These are phyloP conservation scores for Starmera pachycereana DNA, from an alignment of 805 yeast genomes.

Conservation along the genomic window DNA sequence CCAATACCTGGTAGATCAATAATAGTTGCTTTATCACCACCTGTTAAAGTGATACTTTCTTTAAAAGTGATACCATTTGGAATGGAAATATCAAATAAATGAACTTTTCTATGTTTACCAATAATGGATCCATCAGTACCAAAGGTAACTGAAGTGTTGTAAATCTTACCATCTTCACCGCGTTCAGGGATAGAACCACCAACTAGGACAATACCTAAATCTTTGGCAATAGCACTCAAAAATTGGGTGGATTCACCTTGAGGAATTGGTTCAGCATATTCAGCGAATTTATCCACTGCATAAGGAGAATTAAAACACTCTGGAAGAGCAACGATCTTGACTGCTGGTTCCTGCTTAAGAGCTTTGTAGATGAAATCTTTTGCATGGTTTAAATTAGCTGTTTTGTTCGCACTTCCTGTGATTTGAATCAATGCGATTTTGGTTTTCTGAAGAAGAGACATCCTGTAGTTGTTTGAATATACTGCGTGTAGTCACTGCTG, in stretches of 20 bases:
- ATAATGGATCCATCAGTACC: conserved; percentile 68
- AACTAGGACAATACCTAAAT: conserved; percentile 52
- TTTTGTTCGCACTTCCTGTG: conserved; percentile 59
- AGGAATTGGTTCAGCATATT: conserved; percentile 84
- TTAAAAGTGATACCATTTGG: conserved; percentile 88
- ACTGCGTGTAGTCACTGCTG: background rate
- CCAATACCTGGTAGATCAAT: conserved; percentile 24
- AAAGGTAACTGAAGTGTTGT: conserved; percentile 72
- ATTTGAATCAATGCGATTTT: conserved; percentile 82
- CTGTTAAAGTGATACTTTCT: conserved; percentile 69
- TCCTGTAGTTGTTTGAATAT: background rate
- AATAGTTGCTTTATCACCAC: conserved; percentile 79
- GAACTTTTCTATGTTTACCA: conserved; percentile 86
- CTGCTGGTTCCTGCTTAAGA: conserved; percentile 39
- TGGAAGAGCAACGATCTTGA: conserved; percentile 81
- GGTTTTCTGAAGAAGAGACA: background rate
- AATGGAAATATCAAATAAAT: conserved; percentile 85
- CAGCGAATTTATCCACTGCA: conserved; percentile 73
- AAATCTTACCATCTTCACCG: conserved; percentile 40
- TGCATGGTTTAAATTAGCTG: conserved; percentile 65
- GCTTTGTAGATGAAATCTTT: conserved; percentile 57
- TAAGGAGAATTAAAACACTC: conserved; percentile 97
- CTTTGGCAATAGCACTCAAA: conserved; percentile 57
- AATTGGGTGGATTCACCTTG: conserved; percentile 57
- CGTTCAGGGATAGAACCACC: conserved; percentile 95